phyloP scores from a whole-genome alignment of 106 monocot genomes.

The Chionographis japonica region DNA sequence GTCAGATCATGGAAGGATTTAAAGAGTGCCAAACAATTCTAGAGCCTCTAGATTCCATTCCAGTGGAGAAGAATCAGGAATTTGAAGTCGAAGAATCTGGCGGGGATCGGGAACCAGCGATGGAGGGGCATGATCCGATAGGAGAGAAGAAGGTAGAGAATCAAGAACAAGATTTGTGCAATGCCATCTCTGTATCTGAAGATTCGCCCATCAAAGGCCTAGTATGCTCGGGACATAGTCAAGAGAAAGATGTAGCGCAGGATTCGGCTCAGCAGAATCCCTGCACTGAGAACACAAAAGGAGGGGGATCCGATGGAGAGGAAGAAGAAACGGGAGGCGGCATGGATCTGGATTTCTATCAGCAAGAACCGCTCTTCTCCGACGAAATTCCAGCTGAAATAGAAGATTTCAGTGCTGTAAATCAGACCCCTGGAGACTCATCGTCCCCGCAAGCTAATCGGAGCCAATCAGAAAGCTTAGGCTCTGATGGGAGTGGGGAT shows the following conservation, averaged over 20 bases:
- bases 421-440: not conserved
- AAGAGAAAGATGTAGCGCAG: not conserved
- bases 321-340: not conserved
- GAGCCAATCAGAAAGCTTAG: not conserved
- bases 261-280: too few species aligned
- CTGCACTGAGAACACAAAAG: not conserved
- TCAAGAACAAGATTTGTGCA: too few species aligned
- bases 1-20: not conserved
- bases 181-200: too few species aligned
- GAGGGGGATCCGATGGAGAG: not conserved
- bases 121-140: not conserved
- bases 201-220: constrained; percentile 9
- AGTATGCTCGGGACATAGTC: not conserved
- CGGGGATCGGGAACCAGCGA: not conserved
- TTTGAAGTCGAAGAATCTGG: not conserved
- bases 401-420: not conserved
- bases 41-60: not conserved
- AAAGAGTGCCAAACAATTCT: not conserved
- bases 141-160: too few species aligned
- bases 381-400: not conserved
- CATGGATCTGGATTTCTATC: not conserved
- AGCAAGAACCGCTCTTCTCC: not conserved
- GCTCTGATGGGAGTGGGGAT: not conserved
- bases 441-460: not conserved
- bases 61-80: not conserved